Conservation (phyloP, 2,329 filamentous ascomycete genomes). For the Diaporthe humulicola region DNA sequence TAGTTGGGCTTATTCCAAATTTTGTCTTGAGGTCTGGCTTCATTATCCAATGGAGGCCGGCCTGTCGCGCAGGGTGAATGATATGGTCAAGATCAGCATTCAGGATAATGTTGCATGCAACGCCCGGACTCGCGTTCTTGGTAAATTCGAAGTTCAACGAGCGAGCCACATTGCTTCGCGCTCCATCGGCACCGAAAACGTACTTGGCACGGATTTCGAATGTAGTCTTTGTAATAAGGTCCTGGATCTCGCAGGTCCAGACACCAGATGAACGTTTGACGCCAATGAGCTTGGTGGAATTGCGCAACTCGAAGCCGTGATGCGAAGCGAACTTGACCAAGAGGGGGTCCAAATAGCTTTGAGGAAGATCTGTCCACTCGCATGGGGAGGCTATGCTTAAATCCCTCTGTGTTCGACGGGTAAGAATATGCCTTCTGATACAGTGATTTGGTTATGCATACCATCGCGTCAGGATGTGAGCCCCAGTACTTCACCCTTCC, state of each 20-base stretch:
- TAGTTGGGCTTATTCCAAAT: constrained; percentile 58
- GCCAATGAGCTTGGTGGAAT: constrained; percentile 52
- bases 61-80: constrained; percentile 58
- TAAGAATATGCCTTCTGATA: background rate
- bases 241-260: constrained; percentile 47
- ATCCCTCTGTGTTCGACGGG: constrained; percentile 41
- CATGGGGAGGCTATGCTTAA: constrained; percentile 53
- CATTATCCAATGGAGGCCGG: constrained; percentile 69
- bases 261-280: constrained; percentile 43
- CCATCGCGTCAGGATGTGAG: constrained; percentile 49
- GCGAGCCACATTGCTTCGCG: constrained; percentile 29
- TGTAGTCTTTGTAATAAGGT: constrained; percentile 48
- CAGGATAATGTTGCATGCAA: constrained; percentile 33
- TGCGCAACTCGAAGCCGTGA: constrained; percentile 54
- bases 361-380: constrained; percentile 47
- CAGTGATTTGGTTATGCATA: background rate
- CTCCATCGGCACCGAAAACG: constrained; percentile 68
- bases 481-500: constrained; percentile 54
- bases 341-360: constrained; percentile 58
- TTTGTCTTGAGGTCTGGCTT: constrained; percentile 60
- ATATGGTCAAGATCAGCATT: constrained; percentile 61
- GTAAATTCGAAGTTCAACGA: constrained; percentile 4
- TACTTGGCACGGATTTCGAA: constrained; percentile 64
- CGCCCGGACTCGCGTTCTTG: background rate
- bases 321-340: constrained; percentile 54